Base-by-base conservation (phyloP, 2,329 filamentous ascomycete species). In the Stachybotrys chartarum region DNA sequence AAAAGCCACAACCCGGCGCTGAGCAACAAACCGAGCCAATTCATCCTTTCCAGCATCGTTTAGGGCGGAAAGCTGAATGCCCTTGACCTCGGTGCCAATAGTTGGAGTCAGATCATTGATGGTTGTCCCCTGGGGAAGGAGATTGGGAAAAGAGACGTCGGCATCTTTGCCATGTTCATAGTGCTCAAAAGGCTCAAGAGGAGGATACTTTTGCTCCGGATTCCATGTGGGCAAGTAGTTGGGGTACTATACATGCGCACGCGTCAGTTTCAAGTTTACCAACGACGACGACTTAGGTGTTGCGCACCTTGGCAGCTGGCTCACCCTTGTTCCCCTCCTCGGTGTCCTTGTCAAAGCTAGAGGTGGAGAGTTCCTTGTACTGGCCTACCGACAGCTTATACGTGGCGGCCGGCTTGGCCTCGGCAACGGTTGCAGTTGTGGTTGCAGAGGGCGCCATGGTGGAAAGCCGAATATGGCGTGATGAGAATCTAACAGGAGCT, bases 1-100 rank as follows among this genome's bases (percentile, higher is more conserved):
- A 78, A 93, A 92, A 35, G 86, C 84, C 16, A 91, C 87, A 6
- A 92, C 87, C 66, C 91, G 91, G 65, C 87, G 83, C 72, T 90
- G 80, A 11, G 89, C 85, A 11, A 91, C 86, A 59, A 87, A 84
- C 24, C 86, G 81, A 1, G 90, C 88, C 6, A 93, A 78, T 68
- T 93, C 86, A 63, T 92, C 86, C 66, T 90, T 91, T 54, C 85
- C 88, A 16, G 84, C 83, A 48, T 84, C 72, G 54, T 75, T 83
- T 12, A 93, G 78, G 58, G 80, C 78, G 72, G 83, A 88, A 32
- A 93, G 74, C 70, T 93, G 88, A 32, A 92, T 74, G 44, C 87
- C 87, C 5, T 74, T 76, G 35, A 93, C 76, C 65, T 91, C 88
- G 16, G 86, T 83, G 55, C 89, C 89, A 60, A 89, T 91, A 50